Conservation (phyloP, 805 yeast species). For the Candida caryicola region DNA sequence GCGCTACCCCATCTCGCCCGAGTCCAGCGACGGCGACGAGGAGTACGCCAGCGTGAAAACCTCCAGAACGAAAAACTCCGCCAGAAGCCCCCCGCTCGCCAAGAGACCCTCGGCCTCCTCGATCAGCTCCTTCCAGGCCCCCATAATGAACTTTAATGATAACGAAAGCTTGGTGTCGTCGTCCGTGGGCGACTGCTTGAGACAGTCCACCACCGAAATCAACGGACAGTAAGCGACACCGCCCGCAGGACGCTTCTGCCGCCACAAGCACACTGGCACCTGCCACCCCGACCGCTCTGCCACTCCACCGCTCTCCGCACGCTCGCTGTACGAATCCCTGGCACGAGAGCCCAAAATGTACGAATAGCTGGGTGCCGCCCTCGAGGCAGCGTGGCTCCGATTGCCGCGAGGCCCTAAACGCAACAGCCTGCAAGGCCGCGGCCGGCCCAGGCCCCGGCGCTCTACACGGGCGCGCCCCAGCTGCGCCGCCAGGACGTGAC, state of each 20-base stretch:
- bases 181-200: slow-evolving; percentile 40
- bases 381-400: too few relatives aligned
- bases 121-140: slow-evolving; percentile 8
- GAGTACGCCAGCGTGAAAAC: slow-evolving; percentile 4
- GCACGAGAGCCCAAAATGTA: too few relatives aligned
- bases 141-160: slow-evolving; percentile 17
- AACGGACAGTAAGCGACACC: slow-evolving; percentile 24
- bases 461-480: too few relatives aligned
- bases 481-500: too few relatives aligned
- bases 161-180: slow-evolving; percentile 37
- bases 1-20: slow-evolving; percentile 19
- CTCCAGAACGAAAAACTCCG: neutral
- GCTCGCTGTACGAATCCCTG: slow-evolving; percentile 1
- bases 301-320: neutral
- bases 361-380: too few relatives aligned
- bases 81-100: neutral
- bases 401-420: too few relatives aligned
- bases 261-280: neutral
- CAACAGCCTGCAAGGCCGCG: too few relatives aligned
- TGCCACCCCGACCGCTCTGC: neutral
- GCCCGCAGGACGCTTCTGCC: too few relatives aligned
- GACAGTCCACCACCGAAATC: slow-evolving; percentile 39
- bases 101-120: slow-evolving; percentile 17
- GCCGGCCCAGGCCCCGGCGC: too few relatives aligned
- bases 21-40: slow-evolving; percentile 18